phyloP scores from a whole-genome alignment of 352 stramenopile genomes.

The Lagenidium giganteum region DNA sequence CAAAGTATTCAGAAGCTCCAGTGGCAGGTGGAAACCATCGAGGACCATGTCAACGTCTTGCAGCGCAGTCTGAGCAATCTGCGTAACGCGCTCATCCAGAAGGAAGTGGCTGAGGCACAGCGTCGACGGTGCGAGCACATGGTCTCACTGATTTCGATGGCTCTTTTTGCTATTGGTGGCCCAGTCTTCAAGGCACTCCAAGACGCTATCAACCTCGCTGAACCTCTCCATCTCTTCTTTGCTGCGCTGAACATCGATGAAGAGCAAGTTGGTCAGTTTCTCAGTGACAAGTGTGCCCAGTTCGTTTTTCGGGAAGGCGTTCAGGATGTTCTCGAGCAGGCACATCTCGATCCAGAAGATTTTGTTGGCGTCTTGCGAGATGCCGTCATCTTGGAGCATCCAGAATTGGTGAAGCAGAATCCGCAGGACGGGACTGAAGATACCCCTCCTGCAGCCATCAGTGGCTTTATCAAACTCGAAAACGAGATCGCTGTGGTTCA shows the following conservation, averaged over 20 bases:
- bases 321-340: not conserved
- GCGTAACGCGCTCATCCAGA: conserved; percentile 6
- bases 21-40: conserved; percentile 6
- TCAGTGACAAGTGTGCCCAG: not conserved
- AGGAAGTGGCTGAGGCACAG: conserved; percentile 4
- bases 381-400: conserved; percentile 4
- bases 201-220: conserved; percentile 4
- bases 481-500: too few relatives aligned
- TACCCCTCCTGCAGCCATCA: not conserved
- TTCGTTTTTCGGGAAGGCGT: not conserved
- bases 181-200: conserved; percentile 4
- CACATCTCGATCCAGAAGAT: not conserved
- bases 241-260: not conserved
- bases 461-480: too few relatives aligned
- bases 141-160: conserved; percentile 5
- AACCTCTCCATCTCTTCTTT: conserved; percentile 2
- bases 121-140: conserved; percentile 5
- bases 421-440: not conserved
- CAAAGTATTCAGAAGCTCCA: conserved; percentile 6
- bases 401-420: conserved; percentile 3
- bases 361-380: conserved; percentile 4
- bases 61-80: conserved; percentile 3
- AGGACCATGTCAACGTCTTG: conserved; percentile 9
- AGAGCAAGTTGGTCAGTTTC: not conserved
- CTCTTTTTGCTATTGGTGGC: conserved; percentile 4